A percentile compares a stretch with the other conserved stretches of the same genome.
Evolutionary conservation across 495 filamentous ascomycete genomes (phyloP).

Genomic region (Neurospora sublineolata): DNA sequence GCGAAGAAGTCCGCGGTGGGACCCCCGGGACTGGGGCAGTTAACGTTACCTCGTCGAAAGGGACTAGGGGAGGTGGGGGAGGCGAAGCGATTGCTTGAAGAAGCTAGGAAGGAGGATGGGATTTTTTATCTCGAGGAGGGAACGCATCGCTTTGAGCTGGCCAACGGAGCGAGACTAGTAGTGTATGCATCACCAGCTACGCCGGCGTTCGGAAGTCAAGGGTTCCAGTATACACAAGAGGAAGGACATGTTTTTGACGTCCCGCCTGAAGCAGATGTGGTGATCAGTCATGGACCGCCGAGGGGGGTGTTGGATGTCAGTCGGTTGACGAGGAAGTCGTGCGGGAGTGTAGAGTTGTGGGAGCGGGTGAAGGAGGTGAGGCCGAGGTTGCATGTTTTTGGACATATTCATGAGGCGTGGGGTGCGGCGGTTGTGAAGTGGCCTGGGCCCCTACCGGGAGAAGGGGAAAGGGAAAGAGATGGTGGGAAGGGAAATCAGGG

Average conservation of each 20-base stretch:
- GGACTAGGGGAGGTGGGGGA: neutral
- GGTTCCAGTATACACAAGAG: slow-evolving; percentile 47
- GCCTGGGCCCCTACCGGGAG: slow-evolving; percentile 14
- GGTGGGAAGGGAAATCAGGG: no score
- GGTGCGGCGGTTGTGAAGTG: slow-evolving; percentile 51
- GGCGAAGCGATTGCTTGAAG: slow-evolving; percentile 7
- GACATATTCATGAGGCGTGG: slow-evolving; percentile 67
- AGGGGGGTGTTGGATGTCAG: slow-evolving; percentile 43
- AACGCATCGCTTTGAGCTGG: slow-evolving; percentile 38
- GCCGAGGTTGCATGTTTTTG: slow-evolving; percentile 57
- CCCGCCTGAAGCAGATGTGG: slow-evolving; percentile 43
- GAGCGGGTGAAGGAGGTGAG: slow-evolving; percentile 36
- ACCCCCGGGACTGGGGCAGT: neutral
- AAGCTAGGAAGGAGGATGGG: slow-evolving; percentile 34
- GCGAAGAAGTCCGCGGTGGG: neutral
- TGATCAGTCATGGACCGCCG: slow-evolving; percentile 69
- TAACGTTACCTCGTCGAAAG: neutral
- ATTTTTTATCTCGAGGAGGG: slow-evolving; percentile 62
- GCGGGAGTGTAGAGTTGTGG: slow-evolving; percentile 48
- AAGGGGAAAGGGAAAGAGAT: slow-evolving; percentile 10
- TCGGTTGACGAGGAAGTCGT: slow-evolving; percentile 20
- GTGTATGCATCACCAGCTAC: slow-evolving; percentile 63
- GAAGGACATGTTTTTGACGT: slow-evolving; percentile 41
- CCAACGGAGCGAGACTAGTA: slow-evolving; percentile 45
- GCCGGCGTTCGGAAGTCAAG: slow-evolving; percentile 49